A percentile compares a stretch with the other conserved stretches of the same genome.
phyloP scores from a whole-genome alignment of 768 basidiomycete genomes.

The Roridomyces roridus region DNA sequence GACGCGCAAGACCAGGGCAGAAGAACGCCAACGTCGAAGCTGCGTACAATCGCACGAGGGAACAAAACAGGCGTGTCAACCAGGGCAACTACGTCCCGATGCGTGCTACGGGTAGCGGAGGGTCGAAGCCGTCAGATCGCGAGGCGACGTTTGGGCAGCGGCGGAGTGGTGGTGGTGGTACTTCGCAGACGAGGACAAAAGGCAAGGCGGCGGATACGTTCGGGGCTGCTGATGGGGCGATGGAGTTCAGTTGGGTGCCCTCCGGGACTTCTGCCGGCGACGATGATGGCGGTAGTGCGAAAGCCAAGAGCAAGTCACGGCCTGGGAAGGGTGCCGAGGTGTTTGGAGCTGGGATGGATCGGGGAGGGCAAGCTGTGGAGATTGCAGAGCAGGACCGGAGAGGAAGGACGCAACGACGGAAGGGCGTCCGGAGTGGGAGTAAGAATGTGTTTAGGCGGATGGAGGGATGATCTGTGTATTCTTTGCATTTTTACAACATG shows the following conservation, averaged over 20 bases:
- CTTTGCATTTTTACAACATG: not conserved
- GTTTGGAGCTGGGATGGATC: slow-evolving; percentile 93
- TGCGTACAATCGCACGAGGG: slow-evolving; percentile 48
- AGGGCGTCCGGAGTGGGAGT: slow-evolving; percentile 86
- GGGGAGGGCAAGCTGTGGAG: slow-evolving; percentile 66
- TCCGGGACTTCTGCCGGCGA: slow-evolving; percentile 44
- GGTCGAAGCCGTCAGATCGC: slow-evolving; percentile 43
- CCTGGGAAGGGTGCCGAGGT: slow-evolving; percentile 65
- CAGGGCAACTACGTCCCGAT: slow-evolving; percentile 70
- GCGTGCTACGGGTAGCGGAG: slow-evolving; percentile 47
- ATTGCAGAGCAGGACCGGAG: slow-evolving; percentile 71
- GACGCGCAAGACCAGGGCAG: slow-evolving; percentile 54
- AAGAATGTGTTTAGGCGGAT: slow-evolving; percentile 71
- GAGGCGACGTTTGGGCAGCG: slow-evolving; percentile 76
- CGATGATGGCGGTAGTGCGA: slow-evolving; percentile 38
- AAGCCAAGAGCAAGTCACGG: slow-evolving; percentile 43
- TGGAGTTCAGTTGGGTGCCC: slow-evolving; percentile 89
- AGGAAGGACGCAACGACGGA: slow-evolving; percentile 82
- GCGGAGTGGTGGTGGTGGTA: slow-evolving; percentile 40
- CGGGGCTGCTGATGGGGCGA: slow-evolving; percentile 36
- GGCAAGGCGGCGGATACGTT: slow-evolving; percentile 25
- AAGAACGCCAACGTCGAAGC: slow-evolving; percentile 53
- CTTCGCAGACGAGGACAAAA: slow-evolving; percentile 13
- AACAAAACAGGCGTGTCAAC: slow-evolving; percentile 52
- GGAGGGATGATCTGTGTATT: slow-evolving; percentile 4